Conservation (phyloP, 2,329 filamentous ascomycete species). For the Alternaria gansuensis region DNA sequence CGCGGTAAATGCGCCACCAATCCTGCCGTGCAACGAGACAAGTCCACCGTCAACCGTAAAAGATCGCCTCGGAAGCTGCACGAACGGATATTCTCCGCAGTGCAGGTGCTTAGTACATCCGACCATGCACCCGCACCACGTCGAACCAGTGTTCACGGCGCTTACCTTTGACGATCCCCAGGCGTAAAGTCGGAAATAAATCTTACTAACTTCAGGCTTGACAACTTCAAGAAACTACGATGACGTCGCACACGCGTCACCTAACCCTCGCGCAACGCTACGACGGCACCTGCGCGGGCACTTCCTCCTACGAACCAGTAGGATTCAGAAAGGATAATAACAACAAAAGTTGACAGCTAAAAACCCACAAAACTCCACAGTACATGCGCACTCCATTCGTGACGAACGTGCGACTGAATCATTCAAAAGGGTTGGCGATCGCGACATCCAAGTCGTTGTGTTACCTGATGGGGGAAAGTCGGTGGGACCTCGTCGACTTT, state of each 20-base stretch:
- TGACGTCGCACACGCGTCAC: slow-evolving; percentile 1
- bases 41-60: not conserved
- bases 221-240: not conserved
- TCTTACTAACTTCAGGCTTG: not conserved
- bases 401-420: not conserved
- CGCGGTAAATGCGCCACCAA: slow-evolving; percentile 4
- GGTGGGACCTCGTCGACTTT: slow-evolving; percentile 5
- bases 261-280: not conserved
- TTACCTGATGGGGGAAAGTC: slow-evolving; percentile 4
- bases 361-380: slow-evolving; percentile 7
- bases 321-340: not conserved
- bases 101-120: not conserved
- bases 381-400: not conserved
- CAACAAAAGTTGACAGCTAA: not conserved
- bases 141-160: slow-evolving; percentile 6
- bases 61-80: not conserved
- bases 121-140: not conserved
- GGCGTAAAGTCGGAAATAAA: slow-evolving; percentile 1
- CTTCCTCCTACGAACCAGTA: not conserved
- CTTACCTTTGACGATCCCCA: slow-evolving; percentile 1
- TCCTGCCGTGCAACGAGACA: not conserved
- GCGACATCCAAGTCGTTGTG: not conserved
- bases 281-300: not conserved
- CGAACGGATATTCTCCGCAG: slow-evolving; percentile 1
- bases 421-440: slow-evolving; percentile 1